Conservation (phyloP, 176 grass and related monocot genomes). For the Musa beccarii region DNA sequence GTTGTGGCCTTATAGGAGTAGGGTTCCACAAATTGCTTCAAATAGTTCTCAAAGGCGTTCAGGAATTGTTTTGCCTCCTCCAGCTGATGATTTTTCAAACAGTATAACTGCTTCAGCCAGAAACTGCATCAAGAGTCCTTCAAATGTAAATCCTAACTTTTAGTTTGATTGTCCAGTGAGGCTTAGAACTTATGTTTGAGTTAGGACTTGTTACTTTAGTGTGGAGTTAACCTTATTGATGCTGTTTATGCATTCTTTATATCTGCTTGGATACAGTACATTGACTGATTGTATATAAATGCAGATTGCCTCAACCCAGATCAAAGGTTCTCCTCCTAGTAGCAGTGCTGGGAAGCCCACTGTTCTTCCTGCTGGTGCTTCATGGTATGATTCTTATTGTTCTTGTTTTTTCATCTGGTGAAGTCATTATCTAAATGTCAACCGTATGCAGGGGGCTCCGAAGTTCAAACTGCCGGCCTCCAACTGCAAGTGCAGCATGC, state of each 20-base stretch:
- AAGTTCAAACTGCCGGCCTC: slow-evolving; percentile 38
- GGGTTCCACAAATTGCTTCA: slow-evolving; percentile 75
- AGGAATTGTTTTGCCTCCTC: slow-evolving; percentile 76
- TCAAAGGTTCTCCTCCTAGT: slow-evolving; percentile 59
- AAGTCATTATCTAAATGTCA: slow-evolving; percentile 15
- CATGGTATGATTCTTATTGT: slow-evolving; percentile 48
- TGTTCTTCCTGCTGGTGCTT: slow-evolving; percentile 50
- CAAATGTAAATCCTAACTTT: slow-evolving; percentile 41
- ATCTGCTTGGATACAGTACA: slow-evolving; percentile 21
- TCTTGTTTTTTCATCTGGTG: slow-evolving; percentile 1
- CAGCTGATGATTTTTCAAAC: slow-evolving; percentile 65
- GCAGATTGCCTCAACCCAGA: slow-evolving; percentile 53
- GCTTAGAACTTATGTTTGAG: not conserved
- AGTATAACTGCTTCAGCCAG: slow-evolving; percentile 43
- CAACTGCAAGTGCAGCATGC: slow-evolving; percentile 28
- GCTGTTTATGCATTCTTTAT: slow-evolving; percentile 14
- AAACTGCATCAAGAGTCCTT: slow-evolving; percentile 48
- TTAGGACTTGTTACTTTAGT: not conserved
- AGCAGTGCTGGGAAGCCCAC: slow-evolving; percentile 68
- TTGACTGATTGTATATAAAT: slow-evolving; percentile 23
- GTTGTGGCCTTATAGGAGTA: slow-evolving; percentile 55
- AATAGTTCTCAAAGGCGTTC: slow-evolving; percentile 61
- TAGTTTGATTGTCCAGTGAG: not conserved
- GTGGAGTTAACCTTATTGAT: not conserved
- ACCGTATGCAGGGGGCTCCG: slow-evolving; percentile 49